Base-by-base conservation (phyloP, 2,329 filamentous ascomycete genomes). In the Bipolaris zeicola region DNA sequence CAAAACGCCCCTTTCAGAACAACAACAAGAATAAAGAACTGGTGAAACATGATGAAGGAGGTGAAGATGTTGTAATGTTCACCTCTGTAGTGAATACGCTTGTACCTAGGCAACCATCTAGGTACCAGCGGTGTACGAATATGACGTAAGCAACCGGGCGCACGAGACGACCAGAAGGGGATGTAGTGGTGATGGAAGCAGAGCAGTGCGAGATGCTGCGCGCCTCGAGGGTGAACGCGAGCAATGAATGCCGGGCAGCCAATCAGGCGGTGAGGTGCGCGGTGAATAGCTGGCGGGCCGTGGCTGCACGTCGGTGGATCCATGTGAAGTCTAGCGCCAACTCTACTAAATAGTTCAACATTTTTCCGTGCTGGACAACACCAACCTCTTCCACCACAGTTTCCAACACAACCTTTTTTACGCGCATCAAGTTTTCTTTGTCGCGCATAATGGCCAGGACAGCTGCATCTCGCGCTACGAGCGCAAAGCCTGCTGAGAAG, bases 1-100 rank as follows among this genome's bases (percentile, higher is more conserved):
- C 66, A 67, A 33, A 57, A 60, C 11, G 83, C 84, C 43, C 83
- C 84, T 57, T 76, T 66, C 37, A 74, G 58, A 39, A 71, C 34
- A 26, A 57, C 41, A 44, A 57, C 43, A 34, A 67, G 44, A 39
- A 68, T 33, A 26, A 63, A 24, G 14, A 55, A 36, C 26, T 31
- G 60, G 22, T 53, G 53, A 47, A 63, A 55, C 68, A 72, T 71
- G 50, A 6, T 63, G 53, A 46, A 50, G 5, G 45, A 48, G 45
- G 24, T 20, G 45, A n/a, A 18, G 43, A 28, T 13, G 47, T 37
- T 51, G 46, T 47, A 31, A 44, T 37, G n/a, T 16, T 20, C n/a
- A 45, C 26, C 39, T 45, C 34, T 34, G 41, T 43, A 20, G 16
- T 42, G 44, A 49, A 20, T 34, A 33, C 33, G 43, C 24, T 38